Conservation (phyloP, 2,329 filamentous ascomycete species). For the Neofusicoccum sp. region DNA sequence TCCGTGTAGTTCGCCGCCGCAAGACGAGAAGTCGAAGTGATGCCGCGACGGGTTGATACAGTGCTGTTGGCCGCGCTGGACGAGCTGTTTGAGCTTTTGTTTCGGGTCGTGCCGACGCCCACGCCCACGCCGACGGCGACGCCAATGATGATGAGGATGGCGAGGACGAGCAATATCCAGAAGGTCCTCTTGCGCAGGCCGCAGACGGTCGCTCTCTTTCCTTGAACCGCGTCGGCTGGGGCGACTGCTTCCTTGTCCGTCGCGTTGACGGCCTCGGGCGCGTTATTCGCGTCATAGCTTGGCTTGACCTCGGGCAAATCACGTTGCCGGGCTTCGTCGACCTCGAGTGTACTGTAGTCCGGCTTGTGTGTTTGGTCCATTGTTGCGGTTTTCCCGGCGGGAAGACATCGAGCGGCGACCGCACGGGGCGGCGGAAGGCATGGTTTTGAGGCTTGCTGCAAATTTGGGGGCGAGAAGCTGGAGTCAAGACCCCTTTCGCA, state of each 20-base stretch:
- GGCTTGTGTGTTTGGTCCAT: no score
- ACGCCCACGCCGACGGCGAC: neutral
- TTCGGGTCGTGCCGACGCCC: neutral
- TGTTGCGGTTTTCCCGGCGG: no score
- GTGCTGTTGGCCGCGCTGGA: neutral
- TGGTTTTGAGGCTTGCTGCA: no score
- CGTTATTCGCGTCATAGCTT: neutral
- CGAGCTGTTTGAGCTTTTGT: neutral
- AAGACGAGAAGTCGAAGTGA: neutral
- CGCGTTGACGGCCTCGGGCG: neutral
- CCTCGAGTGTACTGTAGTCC: slow-evolving; percentile 2
- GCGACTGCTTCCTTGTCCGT: neutral
- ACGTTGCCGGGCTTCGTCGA: neutral
- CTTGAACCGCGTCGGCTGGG: neutral
- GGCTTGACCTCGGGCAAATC: neutral
- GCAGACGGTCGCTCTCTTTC: neutral
- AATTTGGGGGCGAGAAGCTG: no score
- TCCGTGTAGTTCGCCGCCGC: neutral
- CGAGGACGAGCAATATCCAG: neutral
- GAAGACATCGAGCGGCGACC: no score
- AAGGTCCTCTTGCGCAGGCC: slow-evolving; percentile 1
- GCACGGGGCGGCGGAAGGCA: no score
- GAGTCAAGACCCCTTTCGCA: no score
- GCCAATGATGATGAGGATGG: neutral
- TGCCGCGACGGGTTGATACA: neutral